Evolutionary conservation across 2,329 filamentous ascomycete genomes (phyloP), one percentile per base, ranked within the genome.

Genomic region (Fusarium gaditjirri): DNA sequence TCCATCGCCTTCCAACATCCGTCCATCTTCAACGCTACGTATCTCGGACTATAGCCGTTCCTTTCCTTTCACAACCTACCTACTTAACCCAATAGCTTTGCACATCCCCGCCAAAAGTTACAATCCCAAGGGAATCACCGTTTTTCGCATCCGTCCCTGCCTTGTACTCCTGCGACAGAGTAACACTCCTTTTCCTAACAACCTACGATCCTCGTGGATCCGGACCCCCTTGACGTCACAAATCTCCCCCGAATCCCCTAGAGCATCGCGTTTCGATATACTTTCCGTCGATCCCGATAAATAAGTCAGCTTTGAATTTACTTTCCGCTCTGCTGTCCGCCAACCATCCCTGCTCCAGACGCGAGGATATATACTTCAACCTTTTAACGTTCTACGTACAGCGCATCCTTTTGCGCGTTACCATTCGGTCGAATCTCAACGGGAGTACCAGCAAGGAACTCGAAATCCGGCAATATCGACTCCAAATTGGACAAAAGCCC

Each of bases 191-290:
- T 68, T 65, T 55, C 39, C 42, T 39, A 47, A 60, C 41, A 47
- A 52, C n/a, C 31, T 25, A 35, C 66, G 46, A 54, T 55, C 65
- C 44, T 63, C 71, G 66, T 71, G 66, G 54, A 61, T 46, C 70
- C 50, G 19, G 65, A 43, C 65, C 65, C 69, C 68, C 71, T 74
- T 77, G 76, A 77, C 76, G 76, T 77, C 76, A 77, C 58, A 74
- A 65, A 64, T 65, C 39, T 56, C 55, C 29, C 70, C 67, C 63
- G 49, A 65, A 59, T 69, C 71, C 72, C 63, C 59, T 59, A 59
- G 41, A 72, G 54, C 43, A 63, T 70, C 58, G 59, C 58, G 61
- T 50, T 53, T 73, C 59, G 73, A 74, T 71, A 61, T 74, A 61
- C 65, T 68, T 72, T 58, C 71, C 71, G 71, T 68, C 68, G 71